These are phyloP conservation scores for Kuraishia ogatae DNA, from an alignment of 805 yeast genomes.

Conservation along the genomic window DNA sequence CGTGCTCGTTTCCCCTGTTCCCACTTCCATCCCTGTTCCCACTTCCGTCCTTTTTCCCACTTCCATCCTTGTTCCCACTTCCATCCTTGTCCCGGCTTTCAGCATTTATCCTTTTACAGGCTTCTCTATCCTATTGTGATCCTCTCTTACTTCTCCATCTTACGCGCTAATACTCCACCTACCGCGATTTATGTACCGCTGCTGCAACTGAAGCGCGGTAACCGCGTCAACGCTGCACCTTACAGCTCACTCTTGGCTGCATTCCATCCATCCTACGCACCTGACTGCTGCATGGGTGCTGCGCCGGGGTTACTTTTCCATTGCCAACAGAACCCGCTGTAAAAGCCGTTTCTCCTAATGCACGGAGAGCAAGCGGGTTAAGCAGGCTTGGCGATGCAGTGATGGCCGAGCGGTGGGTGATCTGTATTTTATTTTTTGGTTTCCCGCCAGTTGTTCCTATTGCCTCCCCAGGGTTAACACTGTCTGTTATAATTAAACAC, in stretches of 20 bases:
- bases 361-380: neutral
- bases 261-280: neutral
- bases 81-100: no score
- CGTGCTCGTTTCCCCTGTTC: no score
- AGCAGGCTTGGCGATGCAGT: neutral
- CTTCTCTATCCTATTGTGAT: no score
- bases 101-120: no score
- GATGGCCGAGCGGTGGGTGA: neutral
- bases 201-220: neutral
- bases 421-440: neutral
- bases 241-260: neutral
- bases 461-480: no score
- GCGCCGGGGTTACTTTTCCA: neutral
- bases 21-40: no score
- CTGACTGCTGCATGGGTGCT: neutral
- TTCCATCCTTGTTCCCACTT: no score
- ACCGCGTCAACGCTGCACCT: neutral
- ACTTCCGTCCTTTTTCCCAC: no score
- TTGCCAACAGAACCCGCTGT: neutral
- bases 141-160: neutral
- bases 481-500: no score
- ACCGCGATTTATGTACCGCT: neutral
- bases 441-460: neutral
- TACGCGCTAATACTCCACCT: neutral
- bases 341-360: neutral